Evolutionary conservation across 2,329 filamentous ascomycete genomes (phyloP).

Genomic region (Magnaporthiopsis rhizophila): DNA sequence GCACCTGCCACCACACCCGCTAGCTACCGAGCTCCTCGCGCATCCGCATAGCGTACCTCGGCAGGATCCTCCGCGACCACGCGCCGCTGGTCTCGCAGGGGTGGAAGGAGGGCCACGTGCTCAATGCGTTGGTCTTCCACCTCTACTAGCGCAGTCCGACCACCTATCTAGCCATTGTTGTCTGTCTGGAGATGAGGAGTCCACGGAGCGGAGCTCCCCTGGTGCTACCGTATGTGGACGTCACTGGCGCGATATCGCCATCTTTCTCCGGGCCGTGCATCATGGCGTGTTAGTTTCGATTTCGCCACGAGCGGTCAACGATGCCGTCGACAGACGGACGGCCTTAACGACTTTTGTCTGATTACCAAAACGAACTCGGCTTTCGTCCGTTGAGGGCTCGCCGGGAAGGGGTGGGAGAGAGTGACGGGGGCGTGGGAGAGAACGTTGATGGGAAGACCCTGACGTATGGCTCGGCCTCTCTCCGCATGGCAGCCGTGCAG

Average conservation of each 20-base stretch:
- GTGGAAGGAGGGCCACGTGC: slow-evolving; percentile 66
- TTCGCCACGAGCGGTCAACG: no score
- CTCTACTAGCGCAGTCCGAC: neutral
- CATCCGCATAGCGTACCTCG: slow-evolving; percentile 71
- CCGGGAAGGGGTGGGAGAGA: no score
- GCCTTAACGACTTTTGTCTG: no score
- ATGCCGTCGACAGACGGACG: no score
- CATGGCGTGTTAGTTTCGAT: neutral
- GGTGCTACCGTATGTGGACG: neutral
- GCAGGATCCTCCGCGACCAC: slow-evolving; percentile 67
- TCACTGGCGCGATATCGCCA: neutral
- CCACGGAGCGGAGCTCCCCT: neutral
- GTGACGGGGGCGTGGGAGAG: no score
- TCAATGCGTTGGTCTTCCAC: slow-evolving; percentile 67
- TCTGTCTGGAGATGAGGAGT: neutral
- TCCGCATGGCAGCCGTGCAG: neutral
- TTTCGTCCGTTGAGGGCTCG: no score
- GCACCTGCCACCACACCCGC: neutral
- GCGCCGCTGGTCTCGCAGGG: slow-evolving; percentile 59
- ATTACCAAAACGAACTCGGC: no score
- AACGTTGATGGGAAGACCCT: no score
- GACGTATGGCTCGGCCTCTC: no score
- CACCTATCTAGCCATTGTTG: neutral
- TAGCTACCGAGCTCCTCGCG: slow-evolving; percentile 51
- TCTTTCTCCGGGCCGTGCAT: neutral